Percentiles rank a stretch among this genome's conserved stretches.
Conservation (phyloP, 352 stramenopile species). For the Pythium chondricola region DNA sequence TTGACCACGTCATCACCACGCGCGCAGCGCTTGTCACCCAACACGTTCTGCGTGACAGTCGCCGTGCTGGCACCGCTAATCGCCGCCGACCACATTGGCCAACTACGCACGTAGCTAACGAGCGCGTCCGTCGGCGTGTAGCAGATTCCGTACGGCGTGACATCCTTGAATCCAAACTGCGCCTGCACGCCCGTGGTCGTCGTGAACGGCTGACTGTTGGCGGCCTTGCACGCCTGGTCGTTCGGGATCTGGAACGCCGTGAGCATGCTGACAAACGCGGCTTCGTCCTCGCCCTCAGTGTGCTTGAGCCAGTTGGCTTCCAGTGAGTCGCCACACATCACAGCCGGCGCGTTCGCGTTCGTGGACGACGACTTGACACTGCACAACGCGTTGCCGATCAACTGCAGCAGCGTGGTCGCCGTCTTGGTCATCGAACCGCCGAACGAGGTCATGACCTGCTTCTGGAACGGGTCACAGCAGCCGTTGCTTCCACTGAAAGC, state of each 20-base stretch:
- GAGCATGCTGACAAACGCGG: neutral
- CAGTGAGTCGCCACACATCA: slow-evolving; percentile 5
- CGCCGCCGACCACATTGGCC: slow-evolving; percentile 3
- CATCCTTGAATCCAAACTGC: neutral
- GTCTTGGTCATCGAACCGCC: neutral
- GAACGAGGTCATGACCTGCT: neutral
- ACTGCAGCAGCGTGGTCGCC: neutral
- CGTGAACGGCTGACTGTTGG: slow-evolving; percentile 1
- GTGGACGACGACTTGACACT: neutral
- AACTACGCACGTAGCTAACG: slow-evolving; percentile 7
- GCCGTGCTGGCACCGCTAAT: neutral
- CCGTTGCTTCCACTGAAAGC: neutral
- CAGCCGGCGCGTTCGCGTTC: neutral
- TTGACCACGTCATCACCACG: neutral
- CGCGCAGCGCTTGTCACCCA: neutral
- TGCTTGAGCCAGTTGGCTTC: slow-evolving; percentile 5
- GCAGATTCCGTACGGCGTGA: slow-evolving; percentile 8
- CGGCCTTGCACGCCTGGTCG: slow-evolving; percentile 8
- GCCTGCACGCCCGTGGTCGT: slow-evolving; percentile 6
- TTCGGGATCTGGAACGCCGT: slow-evolving; percentile 11
- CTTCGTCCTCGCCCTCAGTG: neutral
- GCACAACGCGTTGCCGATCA: slow-evolving; percentile 3
- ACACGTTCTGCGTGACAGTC: neutral
- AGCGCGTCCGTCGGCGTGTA: slow-evolving; percentile 7
- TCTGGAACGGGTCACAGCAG: slow-evolving; percentile 1